Evolutionary conservation across 2,329 filamentous ascomycete genomes (phyloP).

Genomic region (Neonectria punicea): DNA sequence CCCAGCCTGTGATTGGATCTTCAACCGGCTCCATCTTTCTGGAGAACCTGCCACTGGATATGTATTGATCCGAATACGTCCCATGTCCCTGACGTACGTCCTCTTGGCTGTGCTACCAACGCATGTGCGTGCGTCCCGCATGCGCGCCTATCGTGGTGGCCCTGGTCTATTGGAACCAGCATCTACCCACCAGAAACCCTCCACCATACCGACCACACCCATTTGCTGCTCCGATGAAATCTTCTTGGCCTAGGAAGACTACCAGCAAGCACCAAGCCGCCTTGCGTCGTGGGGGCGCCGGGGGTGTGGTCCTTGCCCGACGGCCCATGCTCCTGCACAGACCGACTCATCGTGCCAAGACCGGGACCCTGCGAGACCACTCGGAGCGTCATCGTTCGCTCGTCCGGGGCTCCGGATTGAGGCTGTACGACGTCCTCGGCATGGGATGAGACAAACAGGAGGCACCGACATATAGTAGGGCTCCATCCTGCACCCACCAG

Average conservation of each 20-base stretch:
- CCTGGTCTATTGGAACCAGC: slow-evolving; percentile 25
- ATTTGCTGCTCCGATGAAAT: slow-evolving; percentile 27
- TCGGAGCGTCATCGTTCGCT: slow-evolving; percentile 35
- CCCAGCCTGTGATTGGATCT: slow-evolving; percentile 34
- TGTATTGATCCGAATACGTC: slow-evolving; percentile 31
- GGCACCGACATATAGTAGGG: slow-evolving; percentile 14
- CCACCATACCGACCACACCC: background rate
- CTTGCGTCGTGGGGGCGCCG: slow-evolving; percentile 36
- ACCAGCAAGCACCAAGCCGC: slow-evolving; percentile 10
- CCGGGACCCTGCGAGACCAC: slow-evolving; percentile 13
- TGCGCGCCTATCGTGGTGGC: slow-evolving; percentile 30
- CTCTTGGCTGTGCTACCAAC: slow-evolving; percentile 11
- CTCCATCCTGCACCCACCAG: slow-evolving; percentile 7
- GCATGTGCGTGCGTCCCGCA: slow-evolving; percentile 26
- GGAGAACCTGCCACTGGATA: slow-evolving; percentile 5
- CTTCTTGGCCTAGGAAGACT: slow-evolving; percentile 33
- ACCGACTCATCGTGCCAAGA: slow-evolving; percentile 34
- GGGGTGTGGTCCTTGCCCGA: slow-evolving; percentile 27
- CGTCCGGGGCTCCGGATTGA: slow-evolving; percentile 29
- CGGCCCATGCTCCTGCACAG: slow-evolving; percentile 37
- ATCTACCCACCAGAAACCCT: slow-evolving; percentile 15
- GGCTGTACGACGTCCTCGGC: slow-evolving; percentile 20
- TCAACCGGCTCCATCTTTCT: slow-evolving; percentile 16
- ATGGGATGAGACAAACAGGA: slow-evolving; percentile 14
- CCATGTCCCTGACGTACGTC: slow-evolving; percentile 31